phyloP scores from a whole-genome alignment of 768 basidiomycete species.

The Melanogaster broomeanus region DNA sequence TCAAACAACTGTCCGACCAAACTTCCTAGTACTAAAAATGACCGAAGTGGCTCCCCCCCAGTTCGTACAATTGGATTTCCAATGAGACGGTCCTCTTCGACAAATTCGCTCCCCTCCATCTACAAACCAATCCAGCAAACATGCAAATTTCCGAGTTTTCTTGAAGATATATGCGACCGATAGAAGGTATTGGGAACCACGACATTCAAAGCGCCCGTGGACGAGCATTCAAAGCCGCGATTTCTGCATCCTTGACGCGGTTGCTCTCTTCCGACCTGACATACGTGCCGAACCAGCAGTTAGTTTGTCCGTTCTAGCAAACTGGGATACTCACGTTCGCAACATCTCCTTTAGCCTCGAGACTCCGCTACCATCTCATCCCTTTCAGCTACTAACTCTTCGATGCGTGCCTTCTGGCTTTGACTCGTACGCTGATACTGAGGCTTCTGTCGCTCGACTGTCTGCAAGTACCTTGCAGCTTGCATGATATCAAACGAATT shows the following conservation, averaged over 20 bases:
- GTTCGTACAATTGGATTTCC: too few species aligned
- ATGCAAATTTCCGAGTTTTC: neutral
- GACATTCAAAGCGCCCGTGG: constrained; percentile 1
- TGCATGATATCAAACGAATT: constrained; percentile 25
- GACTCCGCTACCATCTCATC: constrained; percentile 16
- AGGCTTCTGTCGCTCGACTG: constrained; percentile 22
- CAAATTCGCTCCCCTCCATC: neutral
- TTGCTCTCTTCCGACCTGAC: constrained; percentile 9
- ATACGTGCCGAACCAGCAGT: neutral
- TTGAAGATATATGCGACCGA: neutral
- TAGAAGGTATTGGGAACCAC: neutral
- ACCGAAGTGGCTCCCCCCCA: too few species aligned
- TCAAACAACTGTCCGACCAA: too few species aligned
- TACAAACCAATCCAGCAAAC: too few species aligned
- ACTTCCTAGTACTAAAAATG: too few species aligned
- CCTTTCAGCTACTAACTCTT: constrained; percentile 18
- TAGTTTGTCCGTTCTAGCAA: neutral
- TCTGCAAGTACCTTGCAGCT: constrained; percentile 14
- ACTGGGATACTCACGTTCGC: constrained; percentile 9
- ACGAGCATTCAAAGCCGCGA: constrained; percentile 1
- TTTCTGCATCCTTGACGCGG: constrained; percentile 8
- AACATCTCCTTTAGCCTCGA: constrained; percentile 15
- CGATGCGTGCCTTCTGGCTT: constrained; percentile 23
- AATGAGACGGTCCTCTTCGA: too few species aligned
- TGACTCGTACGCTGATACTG: constrained; percentile 24